These are phyloP conservation scores for Boletus sp. DNA, from an alignment of 768 basidiomycete species.

Conservation along the genomic window DNA sequence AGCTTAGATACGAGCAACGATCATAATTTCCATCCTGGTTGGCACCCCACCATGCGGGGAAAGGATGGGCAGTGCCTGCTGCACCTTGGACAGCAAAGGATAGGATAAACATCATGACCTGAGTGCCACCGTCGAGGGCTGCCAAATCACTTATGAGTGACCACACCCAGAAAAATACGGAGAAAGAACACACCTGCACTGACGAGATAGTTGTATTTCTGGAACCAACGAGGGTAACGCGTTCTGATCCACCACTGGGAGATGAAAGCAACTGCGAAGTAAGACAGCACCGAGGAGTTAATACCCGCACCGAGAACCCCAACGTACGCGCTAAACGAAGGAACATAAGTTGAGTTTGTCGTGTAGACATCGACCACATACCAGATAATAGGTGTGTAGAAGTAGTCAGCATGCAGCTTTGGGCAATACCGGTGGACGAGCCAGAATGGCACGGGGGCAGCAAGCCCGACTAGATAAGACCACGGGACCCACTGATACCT, in stretches of 20 bases:
- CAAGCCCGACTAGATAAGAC: constrained; percentile 32
- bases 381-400: constrained; percentile 32
- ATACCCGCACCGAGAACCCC: constrained; percentile 25
- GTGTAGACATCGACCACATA: constrained; percentile 8
- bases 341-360: background rate
- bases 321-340: constrained; percentile 12
- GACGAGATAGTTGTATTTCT: constrained; percentile 36
- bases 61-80: too few relatives aligned
- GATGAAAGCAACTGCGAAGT: constrained; percentile 24
- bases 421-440: constrained; percentile 36
- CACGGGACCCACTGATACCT: constrained; percentile 41
- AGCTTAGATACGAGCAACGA: too few relatives aligned
- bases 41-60: too few relatives aligned
- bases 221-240: constrained; percentile 35
- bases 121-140: constrained; percentile 38
- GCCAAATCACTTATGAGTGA: background rate
- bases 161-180: too few relatives aligned
- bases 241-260: constrained; percentile 40
- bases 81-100: constrained; percentile 40
- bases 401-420: constrained; percentile 21
- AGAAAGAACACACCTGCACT: constrained; percentile 38
- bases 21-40: too few relatives aligned
- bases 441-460: constrained; percentile 41
- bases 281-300: constrained; percentile 22
- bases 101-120: constrained; percentile 55